Conservation (phyloP, 2,329 filamentous ascomycete genomes). For the Madurella fahalii region DNA sequence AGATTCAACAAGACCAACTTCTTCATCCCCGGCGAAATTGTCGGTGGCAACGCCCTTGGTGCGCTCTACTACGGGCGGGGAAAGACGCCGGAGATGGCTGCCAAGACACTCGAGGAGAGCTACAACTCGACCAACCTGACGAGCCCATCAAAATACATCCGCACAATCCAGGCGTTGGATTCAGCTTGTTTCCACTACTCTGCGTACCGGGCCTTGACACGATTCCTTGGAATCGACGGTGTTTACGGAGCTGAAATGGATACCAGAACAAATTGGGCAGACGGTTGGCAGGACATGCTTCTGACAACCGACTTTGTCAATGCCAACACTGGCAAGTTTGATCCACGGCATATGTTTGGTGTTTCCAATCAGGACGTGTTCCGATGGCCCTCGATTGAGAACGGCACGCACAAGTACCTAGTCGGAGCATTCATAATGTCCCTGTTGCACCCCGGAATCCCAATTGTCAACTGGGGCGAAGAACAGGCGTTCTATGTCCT, state of each 20-base stretch:
- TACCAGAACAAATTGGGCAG: slow-evolving; percentile 47
- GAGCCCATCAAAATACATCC: slow-evolving; percentile 33
- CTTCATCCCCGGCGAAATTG: slow-evolving; percentile 60
- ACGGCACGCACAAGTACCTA: slow-evolving; percentile 53
- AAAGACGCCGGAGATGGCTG: slow-evolving; percentile 35
- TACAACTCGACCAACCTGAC: slow-evolving; percentile 38
- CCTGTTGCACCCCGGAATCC: slow-evolving; percentile 37
- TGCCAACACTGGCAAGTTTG: slow-evolving; percentile 20
- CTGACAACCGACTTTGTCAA: slow-evolving; percentile 40
- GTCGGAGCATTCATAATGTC: slow-evolving; percentile 56
- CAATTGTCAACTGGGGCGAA: slow-evolving; percentile 57
- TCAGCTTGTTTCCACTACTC: slow-evolving; percentile 53
- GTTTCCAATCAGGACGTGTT: slow-evolving; percentile 60
- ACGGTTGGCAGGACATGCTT: slow-evolving; percentile 46
- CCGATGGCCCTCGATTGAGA: slow-evolving; percentile 55
- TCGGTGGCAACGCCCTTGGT: slow-evolving; percentile 56
- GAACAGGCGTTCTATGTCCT: slow-evolving; percentile 62
- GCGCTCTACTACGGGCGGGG: slow-evolving; percentile 58
- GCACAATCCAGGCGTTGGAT: slow-evolving; percentile 46
- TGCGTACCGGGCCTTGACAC: slow-evolving; percentile 54
- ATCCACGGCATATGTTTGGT: slow-evolving; percentile 20
- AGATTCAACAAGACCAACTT: slow-evolving; percentile 60
- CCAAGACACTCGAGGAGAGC: slow-evolving; percentile 33
- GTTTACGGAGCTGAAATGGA: slow-evolving; percentile 52
- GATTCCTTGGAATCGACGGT: slow-evolving; percentile 57